Conservation (phyloP, 2,329 filamentous ascomycete genomes). For the Ceratocystis lukuohia region DNA sequence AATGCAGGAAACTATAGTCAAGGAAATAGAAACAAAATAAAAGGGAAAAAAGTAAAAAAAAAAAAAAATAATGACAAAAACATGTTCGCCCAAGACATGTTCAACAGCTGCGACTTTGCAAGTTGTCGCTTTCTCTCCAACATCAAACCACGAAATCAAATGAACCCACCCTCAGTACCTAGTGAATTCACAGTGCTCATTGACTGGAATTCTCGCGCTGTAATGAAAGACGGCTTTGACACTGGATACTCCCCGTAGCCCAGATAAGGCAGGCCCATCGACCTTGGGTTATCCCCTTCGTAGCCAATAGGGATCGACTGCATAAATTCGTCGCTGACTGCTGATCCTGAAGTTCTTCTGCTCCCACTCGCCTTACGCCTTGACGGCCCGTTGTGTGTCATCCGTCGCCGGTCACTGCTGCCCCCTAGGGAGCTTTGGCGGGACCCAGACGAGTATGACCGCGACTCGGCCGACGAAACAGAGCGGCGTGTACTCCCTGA, state of each 20-base stretch:
- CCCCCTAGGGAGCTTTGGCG: conserved; percentile 5
- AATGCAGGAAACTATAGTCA: conserved; percentile 7
- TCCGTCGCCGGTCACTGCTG: conserved; percentile 1
- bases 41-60: background rate
- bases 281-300: conserved; percentile 4
- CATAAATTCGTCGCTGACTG: conserved; percentile 16
- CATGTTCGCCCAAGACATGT: background rate
- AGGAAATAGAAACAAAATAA: conserved; percentile 8
- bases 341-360: conserved; percentile 12
- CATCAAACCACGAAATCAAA: background rate
- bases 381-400: conserved; percentile 2
- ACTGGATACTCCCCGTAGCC: conserved; percentile 7
- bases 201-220: conserved; percentile 16
- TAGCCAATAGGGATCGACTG: conserved; percentile 18
- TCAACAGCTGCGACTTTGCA: too few relatives aligned
- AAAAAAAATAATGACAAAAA: background rate
- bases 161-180: conserved; percentile 14
- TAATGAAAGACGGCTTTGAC: conserved; percentile 16
- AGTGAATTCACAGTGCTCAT: conserved; percentile 18
- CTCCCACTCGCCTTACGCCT: conserved; percentile 11
- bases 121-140: background rate
- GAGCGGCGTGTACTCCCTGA: conserved; percentile 8
- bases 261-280: conserved; percentile 8
- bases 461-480: background rate
- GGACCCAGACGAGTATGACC: conserved; percentile 11